Conservation (phyloP, 2,329 filamentous ascomycete genomes). For the Trichocomaceae sp. region DNA sequence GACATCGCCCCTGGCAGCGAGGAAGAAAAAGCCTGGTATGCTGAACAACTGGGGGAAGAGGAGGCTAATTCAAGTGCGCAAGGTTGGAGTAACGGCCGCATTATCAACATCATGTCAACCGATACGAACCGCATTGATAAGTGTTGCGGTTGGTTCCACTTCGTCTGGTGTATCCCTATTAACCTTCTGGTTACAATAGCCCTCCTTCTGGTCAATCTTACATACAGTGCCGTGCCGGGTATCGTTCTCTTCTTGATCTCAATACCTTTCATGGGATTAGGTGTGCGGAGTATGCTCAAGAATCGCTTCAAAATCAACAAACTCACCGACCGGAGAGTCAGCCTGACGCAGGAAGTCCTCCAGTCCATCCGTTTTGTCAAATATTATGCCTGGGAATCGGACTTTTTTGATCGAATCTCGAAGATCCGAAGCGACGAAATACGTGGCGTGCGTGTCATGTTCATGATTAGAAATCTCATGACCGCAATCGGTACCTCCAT, state of each 20-base stretch:
- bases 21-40: conserved; percentile 36
- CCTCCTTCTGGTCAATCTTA: conserved; percentile 73
- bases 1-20: conserved; percentile 41
- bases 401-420: conserved; percentile 68
- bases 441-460: conserved; percentile 66
- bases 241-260: conserved; percentile 74
- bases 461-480: conserved; percentile 75
- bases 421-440: conserved; percentile 70
- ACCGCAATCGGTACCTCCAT: conserved; percentile 73
- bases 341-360: conserved; percentile 82
- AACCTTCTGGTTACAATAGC: conserved; percentile 68
- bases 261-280: conserved; percentile 65
- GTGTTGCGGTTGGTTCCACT: conserved; percentile 76
- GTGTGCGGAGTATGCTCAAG: conserved; percentile 68
- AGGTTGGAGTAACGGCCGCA: conserved; percentile 83
- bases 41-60: conserved; percentile 27
- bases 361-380: conserved; percentile 89
- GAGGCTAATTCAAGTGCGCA: conserved; percentile 40
- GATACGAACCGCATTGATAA: conserved; percentile 88
- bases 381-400: conserved; percentile 87
- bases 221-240: conserved; percentile 77
- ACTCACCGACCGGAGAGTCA: conserved; percentile 82
- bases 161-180: conserved; percentile 78
- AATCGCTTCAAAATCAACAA: conserved; percentile 77
- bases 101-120: conserved; percentile 86